Conservation (phyloP, 768 basidiomycete genomes). For the Leccinum uliginosum region DNA sequence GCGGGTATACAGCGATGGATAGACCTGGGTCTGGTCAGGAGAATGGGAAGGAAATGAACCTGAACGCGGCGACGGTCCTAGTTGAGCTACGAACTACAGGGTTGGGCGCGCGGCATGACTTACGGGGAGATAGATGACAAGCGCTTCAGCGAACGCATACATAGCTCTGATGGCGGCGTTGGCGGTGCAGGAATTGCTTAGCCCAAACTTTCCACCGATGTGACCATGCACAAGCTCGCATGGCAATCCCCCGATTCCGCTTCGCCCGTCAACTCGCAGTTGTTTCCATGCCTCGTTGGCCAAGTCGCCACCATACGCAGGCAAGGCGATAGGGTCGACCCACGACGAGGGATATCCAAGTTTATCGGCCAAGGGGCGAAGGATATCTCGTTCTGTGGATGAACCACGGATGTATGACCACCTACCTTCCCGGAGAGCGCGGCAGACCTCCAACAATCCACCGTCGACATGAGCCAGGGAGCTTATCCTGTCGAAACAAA, state of each 20-base stretch:
- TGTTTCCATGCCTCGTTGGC: constrained; percentile 53
- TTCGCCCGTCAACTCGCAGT: constrained; percentile 49
- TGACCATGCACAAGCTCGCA: constrained; percentile 70
- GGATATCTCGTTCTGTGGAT: constrained; percentile 35
- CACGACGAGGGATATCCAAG: constrained; percentile 57
- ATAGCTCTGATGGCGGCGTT: constrained; percentile 53
- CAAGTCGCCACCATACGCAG: constrained; percentile 54
- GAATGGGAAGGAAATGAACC: constrained; percentile 67
- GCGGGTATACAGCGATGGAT: constrained; percentile 41
- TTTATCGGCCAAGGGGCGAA: constrained; percentile 45
- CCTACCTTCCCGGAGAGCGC: constrained; percentile 45
- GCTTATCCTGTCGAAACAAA: constrained; percentile 45
- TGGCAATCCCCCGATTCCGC: constrained; percentile 64
- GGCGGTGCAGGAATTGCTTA: constrained; percentile 53
- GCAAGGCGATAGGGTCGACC: constrained; percentile 59
- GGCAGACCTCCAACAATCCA: constrained; percentile 52
- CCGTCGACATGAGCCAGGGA: constrained; percentile 65
- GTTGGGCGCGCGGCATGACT: constrained; percentile 23
- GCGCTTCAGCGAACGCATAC: constrained; percentile 57
- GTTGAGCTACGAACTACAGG: not conserved
- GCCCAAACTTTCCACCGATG: constrained; percentile 42
- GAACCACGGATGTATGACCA: constrained; percentile 59
- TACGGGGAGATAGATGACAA: constrained; percentile 70
- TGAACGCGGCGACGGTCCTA: constrained; percentile 24
- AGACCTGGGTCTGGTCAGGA: constrained; percentile 53